phyloP scores from a whole-genome alignment of 108 stramenopile genomes.

The Pseudonitzschia pungens region DNA sequence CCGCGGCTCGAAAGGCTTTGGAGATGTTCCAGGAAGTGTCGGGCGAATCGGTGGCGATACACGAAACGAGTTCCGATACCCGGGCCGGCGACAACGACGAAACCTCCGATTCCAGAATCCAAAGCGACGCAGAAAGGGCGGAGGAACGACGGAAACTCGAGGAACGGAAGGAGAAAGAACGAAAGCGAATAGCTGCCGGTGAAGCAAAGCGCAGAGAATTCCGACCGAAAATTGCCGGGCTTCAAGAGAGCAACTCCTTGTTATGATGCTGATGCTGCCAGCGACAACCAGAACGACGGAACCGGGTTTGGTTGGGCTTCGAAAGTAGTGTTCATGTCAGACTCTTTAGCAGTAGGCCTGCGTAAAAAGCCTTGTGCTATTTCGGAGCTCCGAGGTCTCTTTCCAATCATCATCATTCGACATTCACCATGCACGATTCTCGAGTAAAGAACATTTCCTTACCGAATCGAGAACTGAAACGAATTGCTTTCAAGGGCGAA shows the following conservation, averaged over 20 bases:
- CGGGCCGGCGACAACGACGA: neutral
- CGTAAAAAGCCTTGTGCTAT: neutral
- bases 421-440: neutral
- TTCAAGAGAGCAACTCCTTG: slow-evolving; percentile 16
- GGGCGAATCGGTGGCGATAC: slow-evolving; percentile 6
- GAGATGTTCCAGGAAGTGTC: slow-evolving; percentile 27
- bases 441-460: neutral
- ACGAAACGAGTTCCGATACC: neutral
- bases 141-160: slow-evolving; percentile 3
- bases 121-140: neutral
- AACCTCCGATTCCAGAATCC: neutral
- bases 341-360: neutral
- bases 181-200: slow-evolving; percentile 1
- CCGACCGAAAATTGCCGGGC: slow-evolving; percentile 9
- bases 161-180: neutral
- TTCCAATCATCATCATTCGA: neutral
- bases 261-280: neutral
- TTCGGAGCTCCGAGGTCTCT: neutral
- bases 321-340: neutral
- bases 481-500: no score
- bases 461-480: no score
- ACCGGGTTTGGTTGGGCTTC: neutral
- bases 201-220: slow-evolving; percentile 16
- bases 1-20: slow-evolving; percentile 24
- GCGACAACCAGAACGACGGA: neutral